These are phyloP conservation scores for Murraya koenigii DNA, from an alignment of 345 rosid genomes.

Conservation along the genomic window DNA sequence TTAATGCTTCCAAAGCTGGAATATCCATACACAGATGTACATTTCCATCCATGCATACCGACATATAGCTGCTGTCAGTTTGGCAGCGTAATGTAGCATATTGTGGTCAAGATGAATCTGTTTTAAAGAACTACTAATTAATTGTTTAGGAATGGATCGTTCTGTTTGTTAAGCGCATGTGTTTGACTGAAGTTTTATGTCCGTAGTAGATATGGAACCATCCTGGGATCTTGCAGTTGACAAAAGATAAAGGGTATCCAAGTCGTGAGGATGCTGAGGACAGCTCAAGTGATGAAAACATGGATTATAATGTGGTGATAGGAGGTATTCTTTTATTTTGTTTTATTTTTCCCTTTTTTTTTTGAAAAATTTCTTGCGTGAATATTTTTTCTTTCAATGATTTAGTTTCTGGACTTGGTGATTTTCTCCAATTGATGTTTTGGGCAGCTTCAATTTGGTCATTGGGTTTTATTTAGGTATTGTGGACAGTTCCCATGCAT, in stretches of 20 bases:
- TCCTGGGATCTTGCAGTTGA: constrained; percentile 96
- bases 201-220: constrained; percentile 90
- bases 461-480: neutral
- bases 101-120: neutral
- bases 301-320: constrained; percentile 58
- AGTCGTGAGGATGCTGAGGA: constrained; percentile 82
- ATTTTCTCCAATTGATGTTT: neutral
- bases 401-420: neutral
- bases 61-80: neutral
- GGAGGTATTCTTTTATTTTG: constrained; percentile 56
- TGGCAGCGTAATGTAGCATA: neutral
- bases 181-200: constrained; percentile 18
- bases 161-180: neutral
- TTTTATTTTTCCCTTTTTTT: constrained; percentile 1
- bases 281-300: constrained; percentile 93
- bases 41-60: neutral
- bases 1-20: constrained; percentile 1
- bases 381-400: neutral
- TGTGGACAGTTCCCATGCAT: neutral
- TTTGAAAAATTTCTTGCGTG: neutral
- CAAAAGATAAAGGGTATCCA: constrained; percentile 58
- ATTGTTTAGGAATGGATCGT: neutral
- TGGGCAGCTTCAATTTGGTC: constrained; percentile 1
- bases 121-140: neutral
- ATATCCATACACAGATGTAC: neutral